These are phyloP conservation scores for Lachancea meyersii DNA, from an alignment of 805 yeast species.

Conservation along the genomic window DNA sequence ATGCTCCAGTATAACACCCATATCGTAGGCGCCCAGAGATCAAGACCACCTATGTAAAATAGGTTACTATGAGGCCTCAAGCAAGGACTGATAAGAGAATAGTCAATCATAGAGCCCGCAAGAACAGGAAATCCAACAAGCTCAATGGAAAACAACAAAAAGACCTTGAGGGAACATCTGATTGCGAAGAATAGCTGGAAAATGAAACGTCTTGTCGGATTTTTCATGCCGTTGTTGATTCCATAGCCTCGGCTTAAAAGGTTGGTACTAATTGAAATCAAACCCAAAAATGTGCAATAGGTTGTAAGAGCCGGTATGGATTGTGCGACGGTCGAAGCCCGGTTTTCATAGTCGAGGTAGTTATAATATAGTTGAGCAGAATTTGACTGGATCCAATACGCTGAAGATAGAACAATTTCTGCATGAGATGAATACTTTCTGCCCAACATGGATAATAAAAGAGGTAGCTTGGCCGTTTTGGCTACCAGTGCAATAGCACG, in stretches of 20 bases:
- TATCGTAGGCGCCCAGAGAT: constrained; percentile 23
- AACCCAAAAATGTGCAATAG: constrained; percentile 20
- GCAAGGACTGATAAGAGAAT: constrained; percentile 41
- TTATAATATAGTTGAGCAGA: not conserved
- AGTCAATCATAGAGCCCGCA: constrained; percentile 74
- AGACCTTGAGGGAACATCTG: constrained; percentile 64
- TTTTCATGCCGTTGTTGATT: constrained; percentile 27
- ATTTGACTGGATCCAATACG: not conserved
- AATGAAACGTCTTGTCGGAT: constrained; percentile 38
- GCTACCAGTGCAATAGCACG: constrained; percentile 15
- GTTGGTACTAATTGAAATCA: constrained; percentile 24
- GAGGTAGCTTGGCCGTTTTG: constrained; percentile 4
- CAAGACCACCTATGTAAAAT: constrained; percentile 21
- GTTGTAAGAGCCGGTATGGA: constrained; percentile 28
- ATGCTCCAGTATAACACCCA: constrained; percentile 48
- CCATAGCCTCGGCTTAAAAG: constrained; percentile 23
- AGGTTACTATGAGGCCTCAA: constrained; percentile 14
- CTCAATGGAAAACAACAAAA: constrained; percentile 69
- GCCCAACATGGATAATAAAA: not conserved
- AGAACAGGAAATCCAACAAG: constrained; percentile 77
- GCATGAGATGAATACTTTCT: not conserved
- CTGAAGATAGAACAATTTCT: not conserved
- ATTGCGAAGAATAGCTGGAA: constrained; percentile 51
- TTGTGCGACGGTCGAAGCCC: constrained; percentile 21
- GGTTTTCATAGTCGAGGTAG: constrained; percentile 7